These are phyloP conservation scores for Aspergillus ochraceus DNA, from an alignment of 2,329 filamentous ascomycete species.

Conservation along the genomic window DNA sequence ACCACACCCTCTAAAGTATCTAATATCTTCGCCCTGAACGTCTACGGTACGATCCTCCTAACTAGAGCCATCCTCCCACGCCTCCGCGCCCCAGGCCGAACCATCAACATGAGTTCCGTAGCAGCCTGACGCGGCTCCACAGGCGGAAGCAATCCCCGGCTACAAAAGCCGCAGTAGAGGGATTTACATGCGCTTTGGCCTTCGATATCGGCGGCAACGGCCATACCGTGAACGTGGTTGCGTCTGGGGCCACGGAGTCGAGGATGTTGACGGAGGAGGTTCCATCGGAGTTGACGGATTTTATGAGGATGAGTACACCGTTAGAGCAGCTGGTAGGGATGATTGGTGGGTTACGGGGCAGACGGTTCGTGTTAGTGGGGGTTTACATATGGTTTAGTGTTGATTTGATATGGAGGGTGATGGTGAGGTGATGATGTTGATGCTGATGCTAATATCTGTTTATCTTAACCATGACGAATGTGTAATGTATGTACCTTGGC, in stretches of 20 bases:
- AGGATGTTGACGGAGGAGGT: not conserved
- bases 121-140: not conserved
- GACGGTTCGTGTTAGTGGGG: conserved; percentile 4
- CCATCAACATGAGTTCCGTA: conserved; percentile 8
- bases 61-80: conserved; percentile 3
- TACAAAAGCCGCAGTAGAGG: conserved; percentile 8
- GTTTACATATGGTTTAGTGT: not conserved
- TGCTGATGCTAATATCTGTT: not conserved
- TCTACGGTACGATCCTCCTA: conserved; percentile 7
- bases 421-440: no score
- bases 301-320: conserved; percentile 3
- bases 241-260: conserved; percentile 2
- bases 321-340: not conserved
- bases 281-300: not conserved
- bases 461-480: no score
- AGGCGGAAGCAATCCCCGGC: not conserved
- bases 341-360: conserved; percentile 11
- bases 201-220: conserved; percentile 3
- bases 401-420: no score
- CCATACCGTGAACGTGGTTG: conserved; percentile 7
- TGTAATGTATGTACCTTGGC: not conserved
- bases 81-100: conserved; percentile 6
- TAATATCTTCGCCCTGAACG: conserved; percentile 10
- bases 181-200: conserved; percentile 6
- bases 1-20: not conserved